Evolutionary conservation across 2,329 filamentous ascomycete genomes (phyloP), one percentile per base, ranked within the genome.

Genomic region (Pezicula carpinea): DNA sequence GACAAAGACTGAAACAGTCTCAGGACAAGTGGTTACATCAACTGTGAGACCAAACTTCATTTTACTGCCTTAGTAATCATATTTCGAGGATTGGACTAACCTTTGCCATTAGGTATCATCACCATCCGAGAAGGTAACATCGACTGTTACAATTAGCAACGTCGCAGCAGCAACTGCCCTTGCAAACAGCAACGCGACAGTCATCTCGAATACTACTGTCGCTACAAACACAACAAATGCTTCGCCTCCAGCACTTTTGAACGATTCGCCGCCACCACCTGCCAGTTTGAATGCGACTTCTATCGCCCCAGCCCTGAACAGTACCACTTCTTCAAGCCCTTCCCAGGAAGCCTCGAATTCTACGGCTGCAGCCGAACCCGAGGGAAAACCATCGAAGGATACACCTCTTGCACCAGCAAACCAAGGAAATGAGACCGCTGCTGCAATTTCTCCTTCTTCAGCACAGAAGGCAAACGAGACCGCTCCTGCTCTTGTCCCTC

Each of bases 141-240:
- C 39, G 3, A 54, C 52, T 5, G 29, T 54, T 4, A 52, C 52
- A 8, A 7, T 54, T n/a, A 45, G 29, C 29, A 32, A 32, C 29
- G 29, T 14, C 8, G 29, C 29, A 32, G 29, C 29, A 8, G 29
- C 29, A 32, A 32, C 29, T 14, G 14, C 8, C 14, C 8, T 32
- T 14, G 14, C 14, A 8, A 32, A 32, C 29, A 32, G 14, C 29
- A 8, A 8, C 29, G 14, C 8, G 8, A 32, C 8, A 8, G 14
- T 8, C 29, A 32, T 14, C 29, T n/a, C n/a, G n/a, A n/a, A n/a
- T n/a, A 32, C 29, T 32, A 32, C 29, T 14, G 14, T 32, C 29
- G 14, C 14, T 32, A 8, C 29, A 32, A 32, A 32, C 29, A 32
- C 29, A 32, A 32, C 35, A 39, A 6, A n/a, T n/a, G n/a, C n/a